Evolutionary conservation across 495 filamentous ascomycete species (phyloP).

Genomic region (Tirmania nivea): DNA sequence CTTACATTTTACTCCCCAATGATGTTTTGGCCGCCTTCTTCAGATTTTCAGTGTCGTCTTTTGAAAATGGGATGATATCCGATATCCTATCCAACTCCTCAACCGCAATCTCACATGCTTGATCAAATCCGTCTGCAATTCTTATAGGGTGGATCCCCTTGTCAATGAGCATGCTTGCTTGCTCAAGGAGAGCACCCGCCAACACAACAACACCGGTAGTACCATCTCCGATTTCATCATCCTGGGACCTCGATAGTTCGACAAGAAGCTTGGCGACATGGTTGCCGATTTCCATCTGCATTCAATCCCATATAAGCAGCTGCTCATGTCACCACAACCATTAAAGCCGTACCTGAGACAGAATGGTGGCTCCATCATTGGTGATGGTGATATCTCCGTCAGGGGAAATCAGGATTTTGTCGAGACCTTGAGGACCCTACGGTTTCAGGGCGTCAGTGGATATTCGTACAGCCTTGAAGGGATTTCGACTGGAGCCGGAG

Average conservation of each 20-base stretch:
- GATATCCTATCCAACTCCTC: conserved; percentile 81
- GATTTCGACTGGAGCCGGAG: background rate
- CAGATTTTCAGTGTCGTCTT: conserved; percentile 56
- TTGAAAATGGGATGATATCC: conserved; percentile 68
- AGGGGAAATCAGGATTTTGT: conserved; percentile 97
- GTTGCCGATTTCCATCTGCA: conserved; percentile 91
- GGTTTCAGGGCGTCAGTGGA: background rate
- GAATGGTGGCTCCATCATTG: conserved; percentile 94
- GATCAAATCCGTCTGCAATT: conserved; percentile 94
- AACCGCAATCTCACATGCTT: conserved; percentile 89
- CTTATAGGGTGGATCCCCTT: conserved; percentile 98
- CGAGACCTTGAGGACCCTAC: conserved; percentile 77
- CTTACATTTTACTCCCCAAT: conserved; percentile 83
- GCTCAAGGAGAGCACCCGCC: conserved; percentile 83
- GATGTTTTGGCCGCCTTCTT: conserved; percentile 88
- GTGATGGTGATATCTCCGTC: conserved; percentile 99
- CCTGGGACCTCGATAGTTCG: conserved; percentile 95
- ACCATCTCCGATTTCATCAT: conserved; percentile 96
- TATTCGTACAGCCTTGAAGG: background rate
- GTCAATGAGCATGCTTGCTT: conserved; percentile 96
- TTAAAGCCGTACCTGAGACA: conserved; percentile 42
- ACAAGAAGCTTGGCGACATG: conserved; percentile 93
- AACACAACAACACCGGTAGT: conserved; percentile 96
- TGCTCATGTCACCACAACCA: conserved; percentile 7
- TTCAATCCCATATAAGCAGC: background rate